Percentiles rank a stretch among this genome's conserved stretches.
Evolutionary conservation across 805 yeast species (phyloP).

Genomic region (Suhomyces emberorum): DNA sequence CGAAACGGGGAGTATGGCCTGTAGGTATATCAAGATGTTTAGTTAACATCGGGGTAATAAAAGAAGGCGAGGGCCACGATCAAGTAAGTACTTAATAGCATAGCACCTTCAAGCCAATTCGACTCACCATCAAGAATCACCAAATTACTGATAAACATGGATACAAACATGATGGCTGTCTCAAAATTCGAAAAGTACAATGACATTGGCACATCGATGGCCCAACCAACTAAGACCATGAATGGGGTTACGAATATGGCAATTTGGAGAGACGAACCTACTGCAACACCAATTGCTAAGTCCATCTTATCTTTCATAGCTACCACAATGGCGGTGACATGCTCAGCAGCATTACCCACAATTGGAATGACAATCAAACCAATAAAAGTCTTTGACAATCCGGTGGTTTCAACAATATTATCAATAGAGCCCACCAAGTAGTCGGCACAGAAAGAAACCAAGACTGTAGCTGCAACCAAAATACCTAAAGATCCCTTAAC

Average conservation of each 20-base stretch:
- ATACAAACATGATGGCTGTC: constrained; percentile 85
- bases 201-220: constrained; percentile 85
- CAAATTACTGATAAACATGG: constrained; percentile 84
- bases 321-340: constrained; percentile 92
- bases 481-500: constrained; percentile 52
- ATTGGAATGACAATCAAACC: constrained; percentile 93
- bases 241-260: constrained; percentile 95
- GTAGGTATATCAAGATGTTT: no score
- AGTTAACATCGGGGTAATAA: constrained; percentile 65
- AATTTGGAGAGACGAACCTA: constrained; percentile 93
- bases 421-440: constrained; percentile 92
- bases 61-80: constrained; percentile 88
- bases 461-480: constrained; percentile 62
- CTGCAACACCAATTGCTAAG: constrained; percentile 93
- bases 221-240: constrained; percentile 94
- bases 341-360: constrained; percentile 98
- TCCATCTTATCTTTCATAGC: constrained; percentile 98
- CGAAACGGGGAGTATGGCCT: no score
- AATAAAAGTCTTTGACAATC: constrained; percentile 90
- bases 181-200: constrained; percentile 89
- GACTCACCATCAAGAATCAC: constrained; percentile 90
- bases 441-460: constrained; percentile 91
- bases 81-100: constrained; percentile 82
- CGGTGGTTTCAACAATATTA: constrained; percentile 76
- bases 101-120: constrained; percentile 95